Base-by-base conservation (phyloP, 1,139 yeast genomes). In the Tardiomyces digboiensis region DNA sequence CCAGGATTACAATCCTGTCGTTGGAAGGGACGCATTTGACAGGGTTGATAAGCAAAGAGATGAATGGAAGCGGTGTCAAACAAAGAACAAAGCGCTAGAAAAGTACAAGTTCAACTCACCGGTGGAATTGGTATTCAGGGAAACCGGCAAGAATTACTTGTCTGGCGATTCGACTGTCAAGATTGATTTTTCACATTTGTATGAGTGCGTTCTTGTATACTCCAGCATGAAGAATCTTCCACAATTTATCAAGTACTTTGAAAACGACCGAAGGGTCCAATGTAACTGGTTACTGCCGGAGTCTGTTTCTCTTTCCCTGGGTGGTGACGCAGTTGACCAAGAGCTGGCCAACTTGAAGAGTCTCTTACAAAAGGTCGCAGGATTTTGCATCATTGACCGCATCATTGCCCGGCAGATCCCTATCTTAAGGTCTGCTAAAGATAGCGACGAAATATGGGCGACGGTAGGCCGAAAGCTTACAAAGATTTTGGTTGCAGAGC, bases 161-260 rank as follows among this genome's bases (percentile, higher is more conserved):
- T 26, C 33, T n/a, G 51, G 68, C 5, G 77, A 75, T 47, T 62
- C 65, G 8, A 60, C 63, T 12, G 60, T 78, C 21, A 68, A 69
- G 19, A 70, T 83, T 26, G 80, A 81, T 46, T 64, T 88, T 44
- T 74, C 80, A 14, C 82, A 88, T 12, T 68, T 91, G 20, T 85
- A 78, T 60, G 97, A 91, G 62, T 82, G 94, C 5, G 76, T 86
- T 20, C 70, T 89, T 56, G 95, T 91, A 0, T 89, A 83, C 58
- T 77, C 79, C 45, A 81, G 89, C 6, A 70, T 89, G 43, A 79
- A 82, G 40, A 82, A 82, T 57, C 66, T 74, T 7, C 79, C 76
- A 7, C 72, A 74, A 43, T 72, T 91, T 44, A 71, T 77, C 40
- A 68, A 71, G 21, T 78, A 79, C 48, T 82, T 82, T 55, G 76